These are phyloP conservation scores for Candida cerambycidarum DNA, from an alignment of 805 yeast species.

Conservation along the genomic window DNA sequence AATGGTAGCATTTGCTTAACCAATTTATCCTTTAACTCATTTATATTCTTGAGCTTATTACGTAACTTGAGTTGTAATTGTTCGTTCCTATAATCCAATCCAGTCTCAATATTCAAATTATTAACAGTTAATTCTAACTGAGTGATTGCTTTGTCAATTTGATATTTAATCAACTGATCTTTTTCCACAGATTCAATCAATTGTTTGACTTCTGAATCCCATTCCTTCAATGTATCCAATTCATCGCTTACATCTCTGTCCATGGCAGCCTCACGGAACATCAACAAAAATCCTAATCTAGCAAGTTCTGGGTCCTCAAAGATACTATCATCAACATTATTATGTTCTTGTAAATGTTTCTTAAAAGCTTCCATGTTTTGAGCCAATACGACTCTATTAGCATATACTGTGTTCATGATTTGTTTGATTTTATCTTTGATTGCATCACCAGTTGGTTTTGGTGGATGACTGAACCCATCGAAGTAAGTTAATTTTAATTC, in stretches of 20 bases:
- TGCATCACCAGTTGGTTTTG: conserved; percentile 7
- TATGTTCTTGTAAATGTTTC: background rate
- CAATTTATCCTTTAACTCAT: conserved; percentile 23
- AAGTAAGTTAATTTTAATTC: conserved; percentile 1
- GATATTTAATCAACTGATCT: conserved; percentile 3
- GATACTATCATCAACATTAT: background rate
- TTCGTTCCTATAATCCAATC: conserved; percentile 32
- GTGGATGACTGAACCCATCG: conserved; percentile 4
- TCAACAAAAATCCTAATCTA: background rate
- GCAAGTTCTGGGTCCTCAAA: conserved; percentile 2
- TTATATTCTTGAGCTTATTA: conserved; percentile 24
- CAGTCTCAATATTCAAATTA: conserved; percentile 18
- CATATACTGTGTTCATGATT: conserved; percentile 27
- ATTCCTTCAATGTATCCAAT: background rate
- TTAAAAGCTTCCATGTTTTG: conserved; percentile 17
- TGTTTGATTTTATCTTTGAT: conserved; percentile 17
- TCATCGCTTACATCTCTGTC: background rate
- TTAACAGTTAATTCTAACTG: conserved; percentile 22
- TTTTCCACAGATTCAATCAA: conserved; percentile 1
- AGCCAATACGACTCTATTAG: conserved; percentile 22
- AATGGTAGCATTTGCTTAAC: conserved; percentile 31
- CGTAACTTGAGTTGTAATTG: conserved; percentile 25
- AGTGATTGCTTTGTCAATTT: conserved; percentile 26
- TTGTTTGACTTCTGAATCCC: background rate
- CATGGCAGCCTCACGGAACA: background rate